Percentiles rank a stretch among this genome's conserved stretches.
phyloP scores from a whole-genome alignment of 129 eudicot species.

The Lactuca saligna region DNA sequence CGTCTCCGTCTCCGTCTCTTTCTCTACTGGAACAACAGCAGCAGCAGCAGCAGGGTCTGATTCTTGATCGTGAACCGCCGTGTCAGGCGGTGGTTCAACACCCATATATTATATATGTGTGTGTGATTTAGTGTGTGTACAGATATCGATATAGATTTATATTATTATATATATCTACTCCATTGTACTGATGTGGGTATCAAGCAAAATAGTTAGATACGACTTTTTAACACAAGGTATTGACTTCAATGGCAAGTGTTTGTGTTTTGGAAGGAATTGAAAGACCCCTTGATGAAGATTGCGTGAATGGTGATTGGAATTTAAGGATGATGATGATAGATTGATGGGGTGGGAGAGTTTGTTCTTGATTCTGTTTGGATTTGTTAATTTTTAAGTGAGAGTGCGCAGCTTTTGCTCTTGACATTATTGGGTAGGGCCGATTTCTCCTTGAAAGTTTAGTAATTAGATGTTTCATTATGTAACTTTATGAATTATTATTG shows the following conservation, averaged over 20 bases:
- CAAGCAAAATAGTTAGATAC: constrained; percentile 18
- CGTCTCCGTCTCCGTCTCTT: constrained; percentile 3
- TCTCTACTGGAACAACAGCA: constrained; percentile 12
- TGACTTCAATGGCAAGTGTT: constrained; percentile 20
- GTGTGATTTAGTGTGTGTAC: constrained; percentile 8
- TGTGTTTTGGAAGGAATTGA: constrained; percentile 1
- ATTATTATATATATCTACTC: constrained; percentile 12
- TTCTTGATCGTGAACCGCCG: constrained; percentile 27
- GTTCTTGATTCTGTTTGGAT: constrained; percentile 4
- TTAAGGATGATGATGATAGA: neutral
- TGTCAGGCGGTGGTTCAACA: constrained; percentile 15
- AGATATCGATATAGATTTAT: neutral
- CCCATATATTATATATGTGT: constrained; percentile 25
- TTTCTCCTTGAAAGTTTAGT: constrained; percentile 8
- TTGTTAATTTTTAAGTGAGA: constrained; percentile 3
- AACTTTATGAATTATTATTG: neutral
- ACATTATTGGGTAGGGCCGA: constrained; percentile 13
- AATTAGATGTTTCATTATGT: constrained; percentile 9
- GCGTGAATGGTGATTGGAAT: constrained; percentile 7
- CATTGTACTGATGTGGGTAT: constrained; percentile 28
- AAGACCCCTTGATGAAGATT: constrained; percentile 6
- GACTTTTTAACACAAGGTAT: constrained; percentile 16
- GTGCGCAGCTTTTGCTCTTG: constrained; percentile 14
- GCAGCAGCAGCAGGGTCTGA: constrained; percentile 19
- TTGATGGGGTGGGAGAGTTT: constrained; percentile 1